Evolutionary conservation across 2,329 filamentous ascomycete species (phyloP).

Genomic region (Malbranchea zuffiana): DNA sequence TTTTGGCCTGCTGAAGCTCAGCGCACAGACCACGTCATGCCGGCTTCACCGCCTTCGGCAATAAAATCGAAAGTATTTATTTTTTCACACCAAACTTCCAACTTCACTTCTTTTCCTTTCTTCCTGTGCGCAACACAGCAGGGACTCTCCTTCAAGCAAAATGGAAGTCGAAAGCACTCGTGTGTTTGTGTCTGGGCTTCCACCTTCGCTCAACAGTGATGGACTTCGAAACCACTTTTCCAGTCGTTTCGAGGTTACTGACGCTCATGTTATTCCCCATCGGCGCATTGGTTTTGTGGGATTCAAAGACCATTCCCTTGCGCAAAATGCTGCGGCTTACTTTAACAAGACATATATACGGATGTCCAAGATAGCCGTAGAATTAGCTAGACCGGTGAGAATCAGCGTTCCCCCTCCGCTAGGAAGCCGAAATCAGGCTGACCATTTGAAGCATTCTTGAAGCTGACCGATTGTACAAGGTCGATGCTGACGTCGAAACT

Average conservation of each 20-base stretch:
- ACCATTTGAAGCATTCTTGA: slow-evolving; percentile 24
- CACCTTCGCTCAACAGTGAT: slow-evolving; percentile 71
- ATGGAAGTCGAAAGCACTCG: slow-evolving; percentile 64
- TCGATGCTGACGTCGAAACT: slow-evolving; percentile 27
- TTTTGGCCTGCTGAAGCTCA: no score
- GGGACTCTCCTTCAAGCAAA: slow-evolving; percentile 12
- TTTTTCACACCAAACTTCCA: neutral
- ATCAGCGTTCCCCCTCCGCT: slow-evolving; percentile 16
- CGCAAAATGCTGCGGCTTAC: slow-evolving; percentile 75
- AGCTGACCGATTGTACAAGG: slow-evolving; percentile 33
- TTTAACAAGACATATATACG: slow-evolving; percentile 93
- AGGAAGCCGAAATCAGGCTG: slow-evolving; percentile 15
- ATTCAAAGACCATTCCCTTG: slow-evolving; percentile 73
- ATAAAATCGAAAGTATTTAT: no score
- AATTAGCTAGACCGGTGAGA: slow-evolving; percentile 71
- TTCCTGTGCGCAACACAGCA: slow-evolving; percentile 14
- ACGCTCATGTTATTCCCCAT: slow-evolving; percentile 81
- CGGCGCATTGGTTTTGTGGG: slow-evolving; percentile 92
- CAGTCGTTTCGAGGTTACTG: slow-evolving; percentile 65
- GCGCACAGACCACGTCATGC: no score
- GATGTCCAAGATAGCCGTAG: slow-evolving; percentile 87
- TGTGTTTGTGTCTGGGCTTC: slow-evolving; percentile 62
- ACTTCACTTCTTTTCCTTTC: slow-evolving; percentile 12
- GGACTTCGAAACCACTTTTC: slow-evolving; percentile 86
- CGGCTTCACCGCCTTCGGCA: no score